Evolutionary conservation across 805 yeast species (phyloP).

Genomic region (Ogataea nakhonphanomensis): DNA sequence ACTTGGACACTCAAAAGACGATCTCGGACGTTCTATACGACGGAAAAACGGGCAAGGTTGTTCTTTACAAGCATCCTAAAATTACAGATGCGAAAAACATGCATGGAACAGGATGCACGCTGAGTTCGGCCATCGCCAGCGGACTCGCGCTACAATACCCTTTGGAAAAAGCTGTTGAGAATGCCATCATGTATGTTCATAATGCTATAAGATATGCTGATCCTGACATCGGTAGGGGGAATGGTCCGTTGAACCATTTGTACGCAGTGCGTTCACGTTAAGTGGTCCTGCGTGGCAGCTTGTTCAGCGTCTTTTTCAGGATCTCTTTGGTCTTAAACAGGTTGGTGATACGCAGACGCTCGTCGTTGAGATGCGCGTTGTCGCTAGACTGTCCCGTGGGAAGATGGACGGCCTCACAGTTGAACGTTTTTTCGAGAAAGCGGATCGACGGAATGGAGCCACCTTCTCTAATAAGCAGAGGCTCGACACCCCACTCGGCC

Average conservation of each 20-base stretch:
- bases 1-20: constrained; percentile 42
- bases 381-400: constrained; percentile 97
- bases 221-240: constrained; percentile 43
- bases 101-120: constrained; percentile 88
- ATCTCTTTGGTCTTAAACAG: constrained; percentile 71
- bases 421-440: constrained; percentile 73
- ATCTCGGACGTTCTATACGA: constrained; percentile 56
- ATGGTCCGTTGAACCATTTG: constrained; percentile 73
- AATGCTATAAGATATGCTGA: constrained; percentile 50
- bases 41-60: constrained; percentile 33
- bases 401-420: constrained; percentile 89
- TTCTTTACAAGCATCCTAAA: constrained; percentile 44
- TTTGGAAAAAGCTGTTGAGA: constrained; percentile 47
- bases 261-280: constrained; percentile 6
- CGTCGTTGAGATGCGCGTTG: constrained; percentile 89
- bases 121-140: constrained; percentile 75
- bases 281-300: constrained; percentile 29
- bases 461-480: constrained; percentile 89
- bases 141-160: constrained; percentile 55
- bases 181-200: constrained; percentile 64
- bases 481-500: constrained; percentile 75
- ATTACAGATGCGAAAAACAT: constrained; percentile 49
- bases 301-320: constrained; percentile 49
- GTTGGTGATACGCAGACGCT: constrained; percentile 74
- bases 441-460: constrained; percentile 93